Conservation (phyloP, 2,329 filamentous ascomycete genomes). For the Calonectria pseudoturangicola region DNA sequence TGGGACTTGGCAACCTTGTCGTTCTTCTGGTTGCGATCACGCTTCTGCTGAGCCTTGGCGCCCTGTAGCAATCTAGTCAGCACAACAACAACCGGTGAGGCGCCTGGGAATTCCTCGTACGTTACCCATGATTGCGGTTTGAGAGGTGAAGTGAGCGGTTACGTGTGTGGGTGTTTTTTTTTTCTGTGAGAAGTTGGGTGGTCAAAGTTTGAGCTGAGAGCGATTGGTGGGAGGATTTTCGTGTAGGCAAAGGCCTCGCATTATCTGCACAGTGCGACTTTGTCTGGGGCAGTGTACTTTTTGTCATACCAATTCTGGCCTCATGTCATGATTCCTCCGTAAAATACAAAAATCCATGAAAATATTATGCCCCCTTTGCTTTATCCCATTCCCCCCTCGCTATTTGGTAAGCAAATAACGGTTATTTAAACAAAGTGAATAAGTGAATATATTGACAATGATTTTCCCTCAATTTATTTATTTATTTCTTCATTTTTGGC, state of each 20-base stretch:
- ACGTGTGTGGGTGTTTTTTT: conserved; percentile 34
- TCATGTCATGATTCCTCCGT: conserved; percentile 20
- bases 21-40: conserved; percentile 82
- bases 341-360: too few species aligned
- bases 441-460: too few species aligned
- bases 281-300: background rate
- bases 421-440: too few species aligned
- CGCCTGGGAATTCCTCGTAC: conserved; percentile 49
- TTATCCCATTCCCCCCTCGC: too few species aligned
- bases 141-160: conserved; percentile 31
- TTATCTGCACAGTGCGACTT: conserved; percentile 22
- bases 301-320: conserved; percentile 3
- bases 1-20: conserved; percentile 77
- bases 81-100: conserved; percentile 28
- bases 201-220: conserved; percentile 36
- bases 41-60: conserved; percentile 82
- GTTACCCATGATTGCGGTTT: conserved; percentile 60
- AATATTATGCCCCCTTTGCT: too few species aligned
- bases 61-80: conserved; percentile 65
- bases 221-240: conserved; percentile 37
- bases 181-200: conserved; percentile 45
- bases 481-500: too few species aligned
- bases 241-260: background rate
- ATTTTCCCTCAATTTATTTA: too few species aligned
- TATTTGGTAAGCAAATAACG: too few species aligned